These are phyloP conservation scores for Trichosphaerium sp. DNA, from an alignment of 78 protist genomes.

Conservation along the genomic window DNA sequence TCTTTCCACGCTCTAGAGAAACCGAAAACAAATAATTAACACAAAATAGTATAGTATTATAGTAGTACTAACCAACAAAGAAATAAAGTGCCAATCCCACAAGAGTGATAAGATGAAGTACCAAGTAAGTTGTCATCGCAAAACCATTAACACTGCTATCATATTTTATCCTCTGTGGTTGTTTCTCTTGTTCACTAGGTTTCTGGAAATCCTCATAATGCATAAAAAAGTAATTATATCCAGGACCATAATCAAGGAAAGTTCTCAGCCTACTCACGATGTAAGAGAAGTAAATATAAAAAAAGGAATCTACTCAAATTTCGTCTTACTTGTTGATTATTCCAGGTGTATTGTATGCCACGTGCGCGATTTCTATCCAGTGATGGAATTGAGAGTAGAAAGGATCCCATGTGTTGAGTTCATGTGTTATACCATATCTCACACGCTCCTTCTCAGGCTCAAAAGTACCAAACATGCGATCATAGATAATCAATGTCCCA, in stretches of 20 bases:
- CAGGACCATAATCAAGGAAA: neutral
- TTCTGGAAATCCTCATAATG: conserved; percentile 22
- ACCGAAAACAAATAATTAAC: conserved; percentile 13
- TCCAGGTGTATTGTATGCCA: conserved; percentile 1
- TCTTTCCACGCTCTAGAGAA: too few relatives aligned
- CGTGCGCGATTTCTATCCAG: neutral
- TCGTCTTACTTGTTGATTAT: conserved; percentile 10
- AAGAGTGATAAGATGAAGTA: neutral
- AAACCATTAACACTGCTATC: too few relatives aligned
- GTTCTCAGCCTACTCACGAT: neutral
- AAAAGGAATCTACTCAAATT: too few relatives aligned
- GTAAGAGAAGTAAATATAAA: neutral
- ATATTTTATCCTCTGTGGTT: too few relatives aligned
- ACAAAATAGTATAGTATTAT: neutral
- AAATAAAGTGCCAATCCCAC: neutral
- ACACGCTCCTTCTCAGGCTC: conserved; percentile 19
- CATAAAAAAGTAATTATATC: neutral
- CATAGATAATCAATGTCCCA: conserved; percentile 59
- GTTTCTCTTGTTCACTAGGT: neutral
- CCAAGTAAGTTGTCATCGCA: neutral
- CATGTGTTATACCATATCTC: conserved; percentile 30
- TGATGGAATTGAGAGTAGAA: conserved; percentile 18
- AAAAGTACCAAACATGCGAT: conserved; percentile 55
- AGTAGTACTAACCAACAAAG: neutral
- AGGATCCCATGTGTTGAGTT: conserved; percentile 17